These are phyloP conservation scores for Keqinozyma sinolaborantium DNA, from an alignment of 1,139 yeast genomes.

Conservation along the genomic window DNA sequence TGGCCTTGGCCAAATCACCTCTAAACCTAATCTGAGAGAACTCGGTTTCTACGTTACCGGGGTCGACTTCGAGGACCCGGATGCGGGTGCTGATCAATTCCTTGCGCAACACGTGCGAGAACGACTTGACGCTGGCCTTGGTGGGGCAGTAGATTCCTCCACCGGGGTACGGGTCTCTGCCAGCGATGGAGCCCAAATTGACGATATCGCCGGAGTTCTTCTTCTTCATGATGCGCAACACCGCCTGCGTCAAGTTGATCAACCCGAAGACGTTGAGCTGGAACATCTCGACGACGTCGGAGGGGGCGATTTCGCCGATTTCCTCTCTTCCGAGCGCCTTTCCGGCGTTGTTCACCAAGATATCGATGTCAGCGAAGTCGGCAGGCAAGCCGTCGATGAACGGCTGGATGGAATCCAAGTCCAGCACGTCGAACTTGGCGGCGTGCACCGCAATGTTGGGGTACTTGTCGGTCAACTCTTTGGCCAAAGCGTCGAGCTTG, in stretches of 20 bases:
- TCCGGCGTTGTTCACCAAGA: constrained; percentile 42
- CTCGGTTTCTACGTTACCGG: constrained; percentile 88
- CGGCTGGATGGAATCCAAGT: constrained; percentile 29
- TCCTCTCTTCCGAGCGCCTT: constrained; percentile 40
- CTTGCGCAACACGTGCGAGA: constrained; percentile 72
- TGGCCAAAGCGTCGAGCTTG: constrained; percentile 26
- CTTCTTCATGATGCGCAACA: constrained; percentile 40
- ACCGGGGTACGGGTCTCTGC: constrained; percentile 81
- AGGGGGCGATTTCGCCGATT: constrained; percentile 27
- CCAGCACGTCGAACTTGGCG: constrained; percentile 32
- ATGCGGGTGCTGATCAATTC: constrained; percentile 71
- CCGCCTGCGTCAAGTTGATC: constrained; percentile 37
- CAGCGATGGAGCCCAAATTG: constrained; percentile 84
- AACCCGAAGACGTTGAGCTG: constrained; percentile 41
- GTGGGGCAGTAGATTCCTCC: constrained; percentile 90
- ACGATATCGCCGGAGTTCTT: constrained; percentile 72
- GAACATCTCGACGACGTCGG: constrained; percentile 37
- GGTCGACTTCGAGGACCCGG: constrained; percentile 80
- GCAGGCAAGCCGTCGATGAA: constrained; percentile 28
- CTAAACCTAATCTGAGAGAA: constrained; percentile 73
- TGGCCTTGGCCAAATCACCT: constrained; percentile 69
- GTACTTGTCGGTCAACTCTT: constrained; percentile 21
- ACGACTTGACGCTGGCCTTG: constrained; percentile 76
- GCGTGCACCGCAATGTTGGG: constrained; percentile 24
- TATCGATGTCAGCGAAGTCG: constrained; percentile 37